Evolutionary conservation across 352 stramenopile species (phyloP), one percentile per base, ranked within the genome.

Genomic region (Albugo candida): DNA sequence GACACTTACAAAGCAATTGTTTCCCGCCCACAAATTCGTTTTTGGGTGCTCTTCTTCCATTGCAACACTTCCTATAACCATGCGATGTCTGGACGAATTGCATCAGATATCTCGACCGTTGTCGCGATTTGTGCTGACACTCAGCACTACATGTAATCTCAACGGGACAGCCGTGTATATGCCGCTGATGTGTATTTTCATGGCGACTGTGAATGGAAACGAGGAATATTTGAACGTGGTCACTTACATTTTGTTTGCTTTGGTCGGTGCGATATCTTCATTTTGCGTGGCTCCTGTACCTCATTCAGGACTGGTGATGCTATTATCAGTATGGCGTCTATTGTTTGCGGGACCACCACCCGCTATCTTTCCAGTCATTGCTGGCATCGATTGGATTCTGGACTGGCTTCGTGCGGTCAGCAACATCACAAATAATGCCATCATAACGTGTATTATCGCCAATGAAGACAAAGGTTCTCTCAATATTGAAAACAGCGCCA

Each of bases 381-480:
- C 80, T 16, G 69, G 62, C 17, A 78, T 58, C 18, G 69, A 82
- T 49, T 80, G 66, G 67, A 57, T 79, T 50, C 34, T 81, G 27
- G 67, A 81, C 45, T 64, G 67, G 13, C 63, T 79, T 36, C 53
- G 67, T 35, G 80, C 70, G 0, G 55, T 65, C n/a, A 59, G 72
- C 38, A 79, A 81, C 54, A 63, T 84, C 21, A 70, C 63, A 41
- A 60, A 67, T 37, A 67, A 84, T 45, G 66, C 68, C 17, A 44
- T 79, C 21, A 61, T 81, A 20, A 69, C 55, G 41, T 66, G 72
- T 14, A 63, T 84, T 18, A 63, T 84, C 14, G 70, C 72, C 21
- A 36, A 56, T 13, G 55, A 64, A 12, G 49, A 53, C 19, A 60
- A 61, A 31, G 56, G 48, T 41, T 17, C 17, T 21, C 49, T 58